Evolutionary conservation across 2,329 filamentous ascomycete species (phyloP).

Genomic region (Colletotrichum lini): DNA sequence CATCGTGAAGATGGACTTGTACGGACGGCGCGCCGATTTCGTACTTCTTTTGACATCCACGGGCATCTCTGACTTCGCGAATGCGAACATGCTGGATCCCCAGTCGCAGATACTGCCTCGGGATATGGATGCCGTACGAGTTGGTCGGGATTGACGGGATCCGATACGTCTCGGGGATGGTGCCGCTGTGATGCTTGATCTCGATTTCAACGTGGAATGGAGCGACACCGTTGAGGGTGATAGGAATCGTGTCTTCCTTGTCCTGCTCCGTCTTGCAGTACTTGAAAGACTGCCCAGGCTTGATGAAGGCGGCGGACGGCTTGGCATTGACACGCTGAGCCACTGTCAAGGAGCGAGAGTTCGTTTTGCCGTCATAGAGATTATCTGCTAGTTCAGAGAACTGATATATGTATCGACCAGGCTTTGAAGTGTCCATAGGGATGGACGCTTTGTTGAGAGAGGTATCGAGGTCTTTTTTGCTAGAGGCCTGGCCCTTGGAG

Average conservation of each 20-base stretch:
- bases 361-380: constrained; percentile 83
- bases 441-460: constrained; percentile 83
- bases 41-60: constrained; percentile 86
- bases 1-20: constrained; percentile 92
- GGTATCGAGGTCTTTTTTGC: constrained; percentile 80
- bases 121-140: constrained; percentile 85
- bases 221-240: constrained; percentile 84
- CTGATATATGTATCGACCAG: constrained; percentile 88
- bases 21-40: constrained; percentile 81
- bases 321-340: constrained; percentile 88
- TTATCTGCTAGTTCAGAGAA: constrained; percentile 88
- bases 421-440: constrained; percentile 86
- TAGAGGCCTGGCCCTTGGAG: constrained; percentile 17
- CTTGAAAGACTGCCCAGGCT: constrained; percentile 93
- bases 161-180: constrained; percentile 83
- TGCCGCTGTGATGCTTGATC: constrained; percentile 90
- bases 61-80: constrained; percentile 88
- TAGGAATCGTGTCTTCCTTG: constrained; percentile 88
- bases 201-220: constrained; percentile 94
- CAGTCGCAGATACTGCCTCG: constrained; percentile 85
- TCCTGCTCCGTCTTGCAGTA: constrained; percentile 90
- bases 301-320: constrained; percentile 85
- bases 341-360: constrained; percentile 77
- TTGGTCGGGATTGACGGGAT: constrained; percentile 84
- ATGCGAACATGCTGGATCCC: constrained; percentile 93